Percentiles rank a stretch among this genome's conserved stretches.
phyloP scores from a whole-genome alignment of 2,329 filamentous ascomycete genomes.

The Tolypocladium cylindrosporum region DNA sequence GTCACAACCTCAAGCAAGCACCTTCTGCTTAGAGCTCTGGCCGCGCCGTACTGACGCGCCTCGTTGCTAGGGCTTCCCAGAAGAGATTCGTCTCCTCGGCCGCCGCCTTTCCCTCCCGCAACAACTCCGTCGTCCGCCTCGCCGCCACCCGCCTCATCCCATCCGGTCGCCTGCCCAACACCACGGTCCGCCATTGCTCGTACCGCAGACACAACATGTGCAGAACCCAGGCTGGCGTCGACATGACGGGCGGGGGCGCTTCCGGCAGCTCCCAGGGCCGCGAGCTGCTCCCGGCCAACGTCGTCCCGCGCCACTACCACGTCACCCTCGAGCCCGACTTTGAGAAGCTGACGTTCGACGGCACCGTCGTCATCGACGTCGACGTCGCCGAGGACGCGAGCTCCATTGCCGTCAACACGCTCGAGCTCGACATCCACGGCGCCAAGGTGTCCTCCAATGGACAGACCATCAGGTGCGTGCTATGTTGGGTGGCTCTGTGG shows the following conservation, averaged over 20 bases:
- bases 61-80: neutral
- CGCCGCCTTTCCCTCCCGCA: neutral
- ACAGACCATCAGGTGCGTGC: constrained; percentile 33
- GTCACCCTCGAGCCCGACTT: constrained; percentile 88
- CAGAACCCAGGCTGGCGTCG: constrained; percentile 30
- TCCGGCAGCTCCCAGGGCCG: constrained; percentile 30
- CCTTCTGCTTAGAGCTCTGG: constrained; percentile 3
- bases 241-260: constrained; percentile 21
- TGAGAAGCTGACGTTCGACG: constrained; percentile 76
- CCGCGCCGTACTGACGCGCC: neutral
- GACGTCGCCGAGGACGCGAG: constrained; percentile 77
- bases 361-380: constrained; percentile 75
- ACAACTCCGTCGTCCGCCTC: neutral
- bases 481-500: neutral
- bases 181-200: constrained; percentile 52
- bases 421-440: constrained; percentile 76
- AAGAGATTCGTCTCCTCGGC: constrained; percentile 1
- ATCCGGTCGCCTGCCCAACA: constrained; percentile 1
- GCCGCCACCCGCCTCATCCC: neutral
- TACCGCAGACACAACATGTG: constrained; percentile 66
- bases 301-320: constrained; percentile 87
- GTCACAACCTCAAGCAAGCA: neutral
- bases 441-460: constrained; percentile 36
- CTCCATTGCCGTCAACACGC: constrained; percentile 77
- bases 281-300: constrained; percentile 83